Percentiles rank a stretch among this genome's conserved stretches.
Conservation (phyloP, 2,329 filamentous ascomycete species). For the Phaeosphaeriaceae sp. region DNA sequence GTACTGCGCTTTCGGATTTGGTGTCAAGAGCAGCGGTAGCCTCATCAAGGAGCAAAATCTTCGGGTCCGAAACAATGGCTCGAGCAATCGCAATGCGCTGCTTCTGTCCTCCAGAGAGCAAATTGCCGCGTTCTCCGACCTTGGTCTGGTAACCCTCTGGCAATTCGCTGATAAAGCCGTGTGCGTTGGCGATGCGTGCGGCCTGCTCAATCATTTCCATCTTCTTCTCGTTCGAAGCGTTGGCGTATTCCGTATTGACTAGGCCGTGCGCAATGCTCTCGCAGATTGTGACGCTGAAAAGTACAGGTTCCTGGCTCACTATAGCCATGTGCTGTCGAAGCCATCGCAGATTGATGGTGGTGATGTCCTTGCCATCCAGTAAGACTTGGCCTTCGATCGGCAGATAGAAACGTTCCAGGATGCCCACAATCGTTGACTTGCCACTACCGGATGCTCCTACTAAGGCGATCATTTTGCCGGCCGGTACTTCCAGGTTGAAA, state of each 20-base stretch:
- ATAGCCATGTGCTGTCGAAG: constrained; percentile 89
- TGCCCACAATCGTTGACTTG: constrained; percentile 91
- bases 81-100: constrained; percentile 95
- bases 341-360: constrained; percentile 85
- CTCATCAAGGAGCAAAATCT: constrained; percentile 91
- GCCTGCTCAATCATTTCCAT: constrained; percentile 77
- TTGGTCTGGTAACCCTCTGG: constrained; percentile 92
- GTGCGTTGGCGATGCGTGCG: constrained; percentile 89
- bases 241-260: constrained; percentile 80
- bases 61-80: constrained; percentile 88
- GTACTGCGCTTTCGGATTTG: constrained; percentile 92
- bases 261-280: constrained; percentile 91
- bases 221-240: constrained; percentile 70
- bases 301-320: constrained; percentile 89
- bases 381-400: constrained; percentile 81
- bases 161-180: constrained; percentile 83
- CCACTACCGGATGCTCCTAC: constrained; percentile 94
- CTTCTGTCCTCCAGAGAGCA: constrained; percentile 94
- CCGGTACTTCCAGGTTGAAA: constrained; percentile 79
- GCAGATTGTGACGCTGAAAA: constrained; percentile 89
- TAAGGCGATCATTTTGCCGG: constrained; percentile 89
- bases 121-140: constrained; percentile 92
- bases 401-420: constrained; percentile 93
- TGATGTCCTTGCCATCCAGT: constrained; percentile 83
- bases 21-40: constrained; percentile 94